Evolutionary conservation across 768 basidiomycete species (phyloP).

Genomic region (Lactarius sp.): DNA sequence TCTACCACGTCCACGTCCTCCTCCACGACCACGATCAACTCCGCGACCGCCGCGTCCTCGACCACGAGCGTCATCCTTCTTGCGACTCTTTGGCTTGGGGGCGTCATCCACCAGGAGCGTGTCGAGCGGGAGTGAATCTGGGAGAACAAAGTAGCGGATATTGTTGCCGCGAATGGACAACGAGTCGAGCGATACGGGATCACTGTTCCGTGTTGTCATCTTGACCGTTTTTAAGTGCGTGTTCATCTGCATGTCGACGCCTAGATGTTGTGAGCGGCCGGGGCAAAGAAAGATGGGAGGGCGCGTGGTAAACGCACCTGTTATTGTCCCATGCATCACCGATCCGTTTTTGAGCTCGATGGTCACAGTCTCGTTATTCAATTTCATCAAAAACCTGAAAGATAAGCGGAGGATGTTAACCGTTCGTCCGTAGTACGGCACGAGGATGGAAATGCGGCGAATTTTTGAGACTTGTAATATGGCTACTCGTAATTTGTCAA

Average conservation of each 20-base stretch:
- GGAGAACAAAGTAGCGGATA: conserved; percentile 95
- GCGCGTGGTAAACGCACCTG: conserved; percentile 51
- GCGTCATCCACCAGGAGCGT: conserved; percentile 97
- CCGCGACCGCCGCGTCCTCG: conserved; percentile 49
- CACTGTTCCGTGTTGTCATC: conserved; percentile 88
- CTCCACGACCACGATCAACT: conserved; percentile 35
- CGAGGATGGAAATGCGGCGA: neutral
- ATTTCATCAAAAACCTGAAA: conserved; percentile 94
- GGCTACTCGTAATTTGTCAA: neutral
- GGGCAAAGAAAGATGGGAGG: conserved; percentile 9
- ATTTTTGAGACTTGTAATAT: neutral
- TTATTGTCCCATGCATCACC: conserved; percentile 92
- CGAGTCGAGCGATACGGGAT: conserved; percentile 80
- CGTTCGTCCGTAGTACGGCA: neutral
- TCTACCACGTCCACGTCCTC: conserved; percentile 43
- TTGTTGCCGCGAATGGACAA: conserved; percentile 96
- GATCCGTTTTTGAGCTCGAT: conserved; percentile 98
- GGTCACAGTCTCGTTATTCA: conserved; percentile 99
- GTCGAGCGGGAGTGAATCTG: conserved; percentile 93
- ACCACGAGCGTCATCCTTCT: conserved; percentile 79
- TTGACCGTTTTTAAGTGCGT: conserved; percentile 97
- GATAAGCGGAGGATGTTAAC: conserved; percentile 3
- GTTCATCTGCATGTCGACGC: conserved; percentile 99
- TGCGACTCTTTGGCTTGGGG: conserved; percentile 89
- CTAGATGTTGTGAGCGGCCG: conserved; percentile 37